Base-by-base conservation (phyloP, 176 grass and related monocot species). In the Bolboschoenus planiculmis region DNA sequence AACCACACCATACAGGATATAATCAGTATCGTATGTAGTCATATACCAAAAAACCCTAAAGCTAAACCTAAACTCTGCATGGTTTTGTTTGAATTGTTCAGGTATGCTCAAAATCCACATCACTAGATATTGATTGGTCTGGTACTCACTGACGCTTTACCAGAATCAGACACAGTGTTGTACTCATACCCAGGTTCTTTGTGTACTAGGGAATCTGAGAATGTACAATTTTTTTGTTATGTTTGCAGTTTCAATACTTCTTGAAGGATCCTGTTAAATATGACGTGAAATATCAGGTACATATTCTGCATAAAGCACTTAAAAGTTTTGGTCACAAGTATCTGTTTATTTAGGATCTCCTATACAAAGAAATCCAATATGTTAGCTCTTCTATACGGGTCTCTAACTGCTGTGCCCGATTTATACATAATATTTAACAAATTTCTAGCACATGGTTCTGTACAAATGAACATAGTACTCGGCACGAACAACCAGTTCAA, bases 221-320 rank as follows among this genome's bases (percentile, higher is more conserved):
- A 66, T 39, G 39, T 43, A 15, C 77, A 68, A 61, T 70, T n/a
- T 63, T 47, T 57, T 50, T 36, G 26, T 67, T 87, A 24, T 51
- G 37, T 67, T 66, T 83, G 77, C 85, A 90, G 88, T 87, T 90
- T 55, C 85, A 90, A 57, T 90, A 85, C 36, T 90, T 90, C 35
- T 77, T 90, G 64, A 87, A 87, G 78, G 88, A 90, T 54, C 88
- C 88, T 18, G 33, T 87, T 30, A 90, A 90, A 76, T 78, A 90
- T 47, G 85, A 90, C 56, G 88, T 90, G 34, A 87, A 87, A 81
- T 90, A 90, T 77, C 88, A 90, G 88, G 88, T 87, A 81, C 24
- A 55, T 30, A 40, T 55, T 50, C 51, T 70, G 62, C 56, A 20
- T 81, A 7, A 24, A 86, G 29, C 16, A 31, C 34, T 35, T 56